Percentiles rank a stretch among this genome's conserved stretches.
phyloP scores from a whole-genome alignment of 2,329 filamentous ascomycete species.

The Fusarium algeriense region DNA sequence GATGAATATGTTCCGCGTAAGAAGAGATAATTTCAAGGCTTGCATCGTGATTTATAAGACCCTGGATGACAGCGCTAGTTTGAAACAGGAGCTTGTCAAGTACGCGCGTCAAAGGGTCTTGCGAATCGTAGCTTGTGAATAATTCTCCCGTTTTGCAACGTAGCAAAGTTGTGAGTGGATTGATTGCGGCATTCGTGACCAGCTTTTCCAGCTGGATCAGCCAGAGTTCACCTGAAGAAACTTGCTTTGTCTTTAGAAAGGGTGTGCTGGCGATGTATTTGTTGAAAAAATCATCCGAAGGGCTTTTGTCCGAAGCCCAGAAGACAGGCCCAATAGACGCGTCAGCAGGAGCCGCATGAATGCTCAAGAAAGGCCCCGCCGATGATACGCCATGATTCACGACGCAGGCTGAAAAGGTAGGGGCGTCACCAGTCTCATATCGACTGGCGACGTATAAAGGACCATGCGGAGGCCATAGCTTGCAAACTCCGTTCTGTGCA shows the following conservation, averaged over 20 bases:
- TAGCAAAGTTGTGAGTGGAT: constrained; percentile 5
- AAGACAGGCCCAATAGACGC: constrained; percentile 5
- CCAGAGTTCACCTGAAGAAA: constrained; percentile 9
- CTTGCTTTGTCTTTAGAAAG: neutral
- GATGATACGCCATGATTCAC: constrained; percentile 10
- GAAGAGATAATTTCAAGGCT: neutral
- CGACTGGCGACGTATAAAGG: constrained; percentile 1
- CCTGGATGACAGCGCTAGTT: constrained; percentile 5
- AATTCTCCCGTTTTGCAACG: constrained; percentile 8
- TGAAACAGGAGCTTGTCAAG: constrained; percentile 5
- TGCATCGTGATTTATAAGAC: constrained; percentile 6
- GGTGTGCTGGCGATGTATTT: constrained; percentile 3
- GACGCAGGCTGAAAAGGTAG: constrained; percentile 10
- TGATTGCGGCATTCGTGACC: constrained; percentile 3
- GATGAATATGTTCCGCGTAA: neutral
- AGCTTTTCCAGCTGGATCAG: constrained; percentile 6
- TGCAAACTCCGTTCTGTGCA: constrained; percentile 14
- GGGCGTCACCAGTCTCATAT: neutral
- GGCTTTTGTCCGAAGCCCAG: neutral
- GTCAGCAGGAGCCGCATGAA: constrained; percentile 1
- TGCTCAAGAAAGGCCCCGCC: constrained; percentile 11
- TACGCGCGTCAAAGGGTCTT: neutral
- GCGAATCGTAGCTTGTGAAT: neutral
- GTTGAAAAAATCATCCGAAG: neutral
- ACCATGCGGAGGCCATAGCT: constrained; percentile 15